These are phyloP conservation scores for Verticillium klebahnii DNA, from an alignment of 2,329 filamentous ascomycete species.

Conservation along the genomic window DNA sequence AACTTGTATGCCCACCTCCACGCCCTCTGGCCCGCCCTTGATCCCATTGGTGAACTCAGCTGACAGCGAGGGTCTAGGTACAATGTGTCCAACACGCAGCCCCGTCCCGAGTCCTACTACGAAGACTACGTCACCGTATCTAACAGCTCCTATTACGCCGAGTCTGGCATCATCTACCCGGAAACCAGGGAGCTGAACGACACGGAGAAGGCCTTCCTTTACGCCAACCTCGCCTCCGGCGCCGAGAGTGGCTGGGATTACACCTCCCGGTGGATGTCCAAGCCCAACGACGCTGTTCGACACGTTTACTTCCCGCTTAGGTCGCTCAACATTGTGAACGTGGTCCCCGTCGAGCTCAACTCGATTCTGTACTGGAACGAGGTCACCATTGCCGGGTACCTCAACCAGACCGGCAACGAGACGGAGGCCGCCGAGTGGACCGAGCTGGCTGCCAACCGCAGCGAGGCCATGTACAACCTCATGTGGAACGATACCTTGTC, in stretches of 20 bases:
- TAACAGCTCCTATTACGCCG: constrained; percentile 58
- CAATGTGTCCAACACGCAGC: constrained; percentile 58
- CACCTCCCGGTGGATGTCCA: constrained; percentile 50
- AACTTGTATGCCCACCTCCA: constrained; percentile 38
- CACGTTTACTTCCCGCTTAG: constrained; percentile 63
- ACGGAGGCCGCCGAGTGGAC: constrained; percentile 45
- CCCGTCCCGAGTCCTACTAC: constrained; percentile 61
- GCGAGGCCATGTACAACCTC: constrained; percentile 56
- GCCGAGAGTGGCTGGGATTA: constrained; percentile 67
- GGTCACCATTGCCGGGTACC: constrained; percentile 50
- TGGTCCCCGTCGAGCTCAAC: constrained; percentile 63
- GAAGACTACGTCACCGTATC: constrained; percentile 64
- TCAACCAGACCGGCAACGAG: constrained; percentile 44
- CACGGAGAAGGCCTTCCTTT: constrained; percentile 46
- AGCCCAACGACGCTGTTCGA: constrained; percentile 51
- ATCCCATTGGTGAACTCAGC: not conserved
- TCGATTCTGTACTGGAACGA: constrained; percentile 65
- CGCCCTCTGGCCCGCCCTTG: not conserved
- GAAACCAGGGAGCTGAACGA: constrained; percentile 45
- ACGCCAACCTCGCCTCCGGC: constrained; percentile 58
- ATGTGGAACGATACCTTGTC: constrained; percentile 61
- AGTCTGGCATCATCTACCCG: constrained; percentile 54
- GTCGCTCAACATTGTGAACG: constrained; percentile 53
- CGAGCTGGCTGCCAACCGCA: constrained; percentile 44
- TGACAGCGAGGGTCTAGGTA: constrained; percentile 33